Conservation (phyloP, 2,329 filamentous ascomycete genomes). For the Aspergillus ibericus region DNA sequence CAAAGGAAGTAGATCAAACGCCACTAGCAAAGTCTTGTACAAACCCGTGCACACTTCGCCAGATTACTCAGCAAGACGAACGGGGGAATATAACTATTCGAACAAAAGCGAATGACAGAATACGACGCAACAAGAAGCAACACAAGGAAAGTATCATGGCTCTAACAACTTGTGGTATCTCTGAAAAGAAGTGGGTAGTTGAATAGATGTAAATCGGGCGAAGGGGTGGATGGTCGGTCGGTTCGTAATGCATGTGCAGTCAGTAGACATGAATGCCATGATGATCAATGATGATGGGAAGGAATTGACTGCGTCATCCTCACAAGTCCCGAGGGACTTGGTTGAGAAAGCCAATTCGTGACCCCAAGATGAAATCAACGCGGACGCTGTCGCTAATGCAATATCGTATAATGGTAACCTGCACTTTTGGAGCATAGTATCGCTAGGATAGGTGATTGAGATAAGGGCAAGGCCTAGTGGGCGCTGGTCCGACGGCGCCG, state of each 20-base stretch:
- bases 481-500: constrained; percentile 62
- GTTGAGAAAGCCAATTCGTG: constrained; percentile 2
- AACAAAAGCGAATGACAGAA: constrained; percentile 12
- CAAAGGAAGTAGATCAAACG: not conserved
- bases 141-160: constrained; percentile 4
- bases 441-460: not conserved
- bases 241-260: constrained; percentile 15
- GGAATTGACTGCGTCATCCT: constrained; percentile 15
- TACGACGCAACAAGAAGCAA: constrained; percentile 1
- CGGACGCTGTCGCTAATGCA: constrained; percentile 10
- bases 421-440: constrained; percentile 2
- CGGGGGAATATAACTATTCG: constrained; percentile 7
- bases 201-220: not conserved
- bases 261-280: constrained; percentile 1
- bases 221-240: not conserved
- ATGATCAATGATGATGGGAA: not conserved
- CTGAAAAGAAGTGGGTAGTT: constrained; percentile 4
- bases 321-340: not conserved
- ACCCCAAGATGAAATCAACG: not conserved
- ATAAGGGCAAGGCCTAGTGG: constrained; percentile 13
- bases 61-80: not conserved
- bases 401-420: constrained; percentile 11
- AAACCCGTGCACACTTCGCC: constrained; percentile 11
- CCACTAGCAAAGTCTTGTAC: constrained; percentile 9
- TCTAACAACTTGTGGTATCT: constrained; percentile 19